Base-by-base conservation (phyloP, 495 filamentous ascomycete genomes). In the Penicillium macrosclerotiorum region DNA sequence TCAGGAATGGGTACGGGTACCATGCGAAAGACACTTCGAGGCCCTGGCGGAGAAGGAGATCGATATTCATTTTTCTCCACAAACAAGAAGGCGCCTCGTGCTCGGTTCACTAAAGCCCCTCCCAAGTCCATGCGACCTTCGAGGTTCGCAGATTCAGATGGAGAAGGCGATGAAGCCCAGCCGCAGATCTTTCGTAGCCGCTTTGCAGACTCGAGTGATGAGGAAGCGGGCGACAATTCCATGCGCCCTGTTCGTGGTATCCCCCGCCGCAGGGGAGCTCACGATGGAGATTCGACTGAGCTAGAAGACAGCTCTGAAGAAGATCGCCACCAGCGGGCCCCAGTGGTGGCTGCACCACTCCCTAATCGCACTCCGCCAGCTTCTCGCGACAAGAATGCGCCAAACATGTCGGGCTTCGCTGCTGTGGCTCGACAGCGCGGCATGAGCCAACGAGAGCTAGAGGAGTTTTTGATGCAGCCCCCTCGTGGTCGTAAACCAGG, bases 201-300 rank as follows among this genome's bases (percentile, higher is more conserved):
- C 2, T 90, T 90, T 55, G 83, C 79, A n/a, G 85, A 90, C 47
- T 91, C 87, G 1, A 90, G 88, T 56, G 87, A 90, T 51, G 85
- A 88, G 29, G 83, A 86, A 9, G 59, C 63, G 4, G 43, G 47
- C 14, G 49, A 43, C 2, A 63, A 50, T 25, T 57, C 57, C 20
- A 55, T 85, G 17, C 72, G 77, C 8, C 81, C 83, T 13, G 82
- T 87, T 5, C 75, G 85, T 25, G 80, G 80, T 8, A 88, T 87
- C 30, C 83, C 84, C 6, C 72, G 78, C 12, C 76, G 68, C 4
- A 55, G 61, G 37, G 67, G 60, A 47, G 50, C 68, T 19, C 68
- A 75, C 25, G 75, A 83, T 47, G 80, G 81, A 26, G 82, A 87
- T 42, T 86, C 83, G 4, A 84, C 82, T 17, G 83, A 88, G 41